Base-by-base conservation (phyloP, 2,329 filamentous ascomycete genomes). In the Verticillium albo-atrum region DNA sequence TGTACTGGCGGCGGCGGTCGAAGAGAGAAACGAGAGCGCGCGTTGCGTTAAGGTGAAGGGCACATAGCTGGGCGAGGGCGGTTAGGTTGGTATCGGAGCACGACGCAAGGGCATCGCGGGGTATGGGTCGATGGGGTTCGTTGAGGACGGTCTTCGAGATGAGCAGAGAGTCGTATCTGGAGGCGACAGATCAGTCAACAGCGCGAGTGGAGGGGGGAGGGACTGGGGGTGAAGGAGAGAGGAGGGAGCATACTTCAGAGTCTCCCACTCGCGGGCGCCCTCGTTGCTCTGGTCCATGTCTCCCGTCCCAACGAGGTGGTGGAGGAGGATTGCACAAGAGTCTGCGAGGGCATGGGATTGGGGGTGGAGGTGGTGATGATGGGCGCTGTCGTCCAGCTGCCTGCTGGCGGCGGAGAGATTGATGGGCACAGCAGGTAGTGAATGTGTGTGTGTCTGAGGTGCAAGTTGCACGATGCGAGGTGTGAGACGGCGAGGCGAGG, bases 11-110 rank as follows among this genome's bases (percentile, higher is more conserved):
- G 4, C 72, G 70, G 4, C 68, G 68, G 62, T 82, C 81, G 61
- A 85, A 83, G 20, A 85, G 69, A 1, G 81, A 84, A 54, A 85
- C 74, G 25, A 83, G 64, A 17, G 74, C 70, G 30, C 80, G 74
- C 23, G 61, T 60, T 3, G 61, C 54, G 32, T 74, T 70, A 4
- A 82, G 69, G 15, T 77, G 74, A 57, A 77, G 68, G 5, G 75
- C 71, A 1, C 74, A 80, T 4, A 84, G 72, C 64, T 84, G 79
- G 23, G 81, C 80, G 56, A 83, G 76, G 6, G 78, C 75, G 1
- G 79, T 82, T 52, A 85, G 71, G 56, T 70, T 69, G 10, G 71
- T 64, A 57, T 80, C 77, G n/a, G 65, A 61, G 53, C 70, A 71
- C 10, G 69, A 65, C 2, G 63, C 47, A 9, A 74, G 64, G 17